A percentile compares a stretch with the other conserved stretches of the same genome.
These are phyloP conservation scores for Paxillus rubicundulus DNA, from an alignment of 768 basidiomycete genomes.

Conservation along the genomic window DNA sequence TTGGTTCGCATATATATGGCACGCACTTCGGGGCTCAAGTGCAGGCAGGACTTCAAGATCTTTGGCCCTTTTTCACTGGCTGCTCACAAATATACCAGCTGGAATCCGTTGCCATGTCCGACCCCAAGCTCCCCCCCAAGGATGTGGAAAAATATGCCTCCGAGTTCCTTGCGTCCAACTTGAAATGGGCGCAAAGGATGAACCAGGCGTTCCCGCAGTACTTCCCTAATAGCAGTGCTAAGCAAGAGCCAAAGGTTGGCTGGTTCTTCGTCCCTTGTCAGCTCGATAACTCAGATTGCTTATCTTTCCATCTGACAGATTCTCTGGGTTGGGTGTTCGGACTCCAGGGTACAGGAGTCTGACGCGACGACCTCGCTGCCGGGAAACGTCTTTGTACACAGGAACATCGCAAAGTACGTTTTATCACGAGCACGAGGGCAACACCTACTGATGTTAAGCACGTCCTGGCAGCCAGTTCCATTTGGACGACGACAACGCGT, in stretches of 20 bases:
- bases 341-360: slow-evolving; percentile 82
- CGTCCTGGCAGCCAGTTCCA: slow-evolving; percentile 58
- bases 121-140: background rate
- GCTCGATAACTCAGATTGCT: background rate
- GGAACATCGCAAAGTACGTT: slow-evolving; percentile 83
- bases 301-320: slow-evolving; percentile 38
- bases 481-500: slow-evolving; percentile 61
- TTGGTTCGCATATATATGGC: no score
- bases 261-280: background rate
- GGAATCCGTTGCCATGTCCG: background rate
- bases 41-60: no score
- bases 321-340: slow-evolving; percentile 80
- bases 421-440: background rate
- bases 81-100: background rate
- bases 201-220: slow-evolving; percentile 22
- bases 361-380: slow-evolving; percentile 68
- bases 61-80: no score
- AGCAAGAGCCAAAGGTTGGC: slow-evolving; percentile 22
- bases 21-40: no score
- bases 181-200: slow-evolving; percentile 19
- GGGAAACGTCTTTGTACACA: slow-evolving; percentile 79
- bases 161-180: slow-evolving; percentile 11
- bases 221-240: slow-evolving; percentile 10
- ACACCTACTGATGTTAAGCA: background rate
- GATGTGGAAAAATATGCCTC: background rate